Evolutionary conservation across 495 filamentous ascomycete genomes (phyloP).

Genomic region (Physcia stellaris): DNA sequence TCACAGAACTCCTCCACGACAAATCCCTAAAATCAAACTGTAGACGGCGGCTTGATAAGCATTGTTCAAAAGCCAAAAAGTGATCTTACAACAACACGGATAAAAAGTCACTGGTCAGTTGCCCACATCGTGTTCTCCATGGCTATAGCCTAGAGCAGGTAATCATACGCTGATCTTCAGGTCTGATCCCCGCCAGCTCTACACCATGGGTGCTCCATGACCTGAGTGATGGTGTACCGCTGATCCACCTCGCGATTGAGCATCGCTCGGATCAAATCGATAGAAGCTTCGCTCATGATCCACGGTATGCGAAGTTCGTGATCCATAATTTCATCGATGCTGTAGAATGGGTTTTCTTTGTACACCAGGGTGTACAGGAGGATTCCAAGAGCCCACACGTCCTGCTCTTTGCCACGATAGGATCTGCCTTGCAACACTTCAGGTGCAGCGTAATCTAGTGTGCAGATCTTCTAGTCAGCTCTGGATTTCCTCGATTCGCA

Average conservation of each 20-base stretch:
- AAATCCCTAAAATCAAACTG: no score
- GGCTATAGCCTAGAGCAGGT: no score
- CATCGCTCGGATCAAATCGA: slow-evolving; percentile 82
- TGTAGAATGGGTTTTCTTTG: slow-evolving; percentile 99
- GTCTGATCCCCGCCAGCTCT: background rate
- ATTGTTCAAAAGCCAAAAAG: no score
- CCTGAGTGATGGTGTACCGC: slow-evolving; percentile 67
- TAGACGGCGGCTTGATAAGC: no score
- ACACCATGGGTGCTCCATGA: slow-evolving; percentile 76
- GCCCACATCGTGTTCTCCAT: no score
- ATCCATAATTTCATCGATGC: slow-evolving; percentile 97
- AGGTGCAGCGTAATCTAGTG: slow-evolving; percentile 85
- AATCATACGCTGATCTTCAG: background rate
- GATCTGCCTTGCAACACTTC: slow-evolving; percentile 90
- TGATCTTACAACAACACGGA: no score
- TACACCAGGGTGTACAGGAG: slow-evolving; percentile 97
- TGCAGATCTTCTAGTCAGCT: no score
- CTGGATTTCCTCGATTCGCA: no score
- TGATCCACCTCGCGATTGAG: slow-evolving; percentile 76
- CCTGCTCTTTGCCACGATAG: slow-evolving; percentile 92
- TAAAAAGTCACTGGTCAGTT: no score
- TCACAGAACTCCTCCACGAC: no score
- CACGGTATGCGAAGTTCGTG: slow-evolving; percentile 87
- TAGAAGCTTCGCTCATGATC: slow-evolving; percentile 78
- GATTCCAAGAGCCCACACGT: slow-evolving; percentile 97